Base-by-base conservation (phyloP, 1,284 basidiomycete genomes). In the Termitomyces sp. region DNA sequence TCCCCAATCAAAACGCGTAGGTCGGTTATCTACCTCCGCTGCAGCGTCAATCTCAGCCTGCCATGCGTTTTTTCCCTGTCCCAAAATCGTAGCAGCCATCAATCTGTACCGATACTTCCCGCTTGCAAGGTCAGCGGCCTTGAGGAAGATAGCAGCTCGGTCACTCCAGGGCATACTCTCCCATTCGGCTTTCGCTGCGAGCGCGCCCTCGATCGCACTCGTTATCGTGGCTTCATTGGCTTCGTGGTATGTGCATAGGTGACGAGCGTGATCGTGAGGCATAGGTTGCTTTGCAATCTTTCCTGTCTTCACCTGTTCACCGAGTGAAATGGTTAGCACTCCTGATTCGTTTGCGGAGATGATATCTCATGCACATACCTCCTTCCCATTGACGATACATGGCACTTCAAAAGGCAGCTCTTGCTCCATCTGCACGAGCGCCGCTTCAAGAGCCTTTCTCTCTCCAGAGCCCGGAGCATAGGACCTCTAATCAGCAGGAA, bases 11-110 rank as follows among this genome's bases (percentile, higher is more conserved):
- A 31, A 28, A 40, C 26, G 48, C 30, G 21, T 35, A 38, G 8
- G 35, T 34, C 30, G 55, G 49, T 28, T 16, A 69, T 78, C 58
- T 54, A 92, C 90, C 84, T 98, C 96, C 14, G 97, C 96, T 26
- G 94, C 96, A 49, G 97, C 92, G 71, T 99, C 96, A 59, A 99
- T 99, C 79, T 99, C 96, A 19, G 96, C 97, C 74, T 99, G 96
- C 96, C 96, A 99, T 10, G 83, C 88, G 69, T 98, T 99, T 83
- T 99, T 99, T 49, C 97, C 96, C 75, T 99, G 96, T 11, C 96
- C 96, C 42, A 99, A 79, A 76, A 99, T 97, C 44, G 96, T 98
- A 30, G 96, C 94, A 30, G 97, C 97, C 75, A 98, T 83, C 50
- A 99, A 78, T 73, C 90, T 87, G 76, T 92, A 94, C 64, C 95